Evolutionary conservation across 331 rosid species (phyloP), one percentile per base, ranked within the genome.

Genomic region (Telfairia occidentalis): DNA sequence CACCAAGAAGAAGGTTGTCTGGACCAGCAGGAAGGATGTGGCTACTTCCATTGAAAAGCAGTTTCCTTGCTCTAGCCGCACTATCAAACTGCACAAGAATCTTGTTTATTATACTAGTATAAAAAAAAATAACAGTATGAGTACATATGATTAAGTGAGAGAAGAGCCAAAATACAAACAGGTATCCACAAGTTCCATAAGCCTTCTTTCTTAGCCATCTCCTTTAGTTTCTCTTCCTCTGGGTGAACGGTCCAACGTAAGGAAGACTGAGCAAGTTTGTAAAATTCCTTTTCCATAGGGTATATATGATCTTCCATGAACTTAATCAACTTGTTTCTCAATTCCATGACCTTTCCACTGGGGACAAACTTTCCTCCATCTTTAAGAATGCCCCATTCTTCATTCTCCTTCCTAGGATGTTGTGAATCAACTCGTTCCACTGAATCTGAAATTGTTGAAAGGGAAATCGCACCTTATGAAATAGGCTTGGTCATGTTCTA

Each of bases 181-280:
- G 99, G 97, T 82, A 95, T 89, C 84, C 85, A 95, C 76, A 95
- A 82, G 86, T 92, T 95, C 99, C 99, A 95, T 66, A 92, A 78
- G 83, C 99, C 99, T 89, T 88, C 93, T 81, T 86, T 95, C 84
- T 84, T 95, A 46, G 99, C 99, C 5, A 92, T 53, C 76, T 88
- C 93, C 88, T 95, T 95, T 73, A 95, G 83, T 77, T 89, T 86
- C 86, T 95, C 96, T 87, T 95, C 99, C 63, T 67, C 89, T 35
- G 97, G 97, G 80, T 92, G 99, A 82, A 90, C 79, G 19, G 91
- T 92, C 97, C 99, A 95, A n/a, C 99, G 96, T 48, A 82, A 85
- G 75, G 78, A 77, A 76, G 96, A 90, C 49, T 83, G 89, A 34
- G 99, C 89, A 79, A 88, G 97, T 85, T 92, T 81, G 76, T 65